Percentiles rank a stretch among this genome's conserved stretches.
Evolutionary conservation across 352 stramenopile species (phyloP).

Genomic region (Pythium diclinum): DNA sequence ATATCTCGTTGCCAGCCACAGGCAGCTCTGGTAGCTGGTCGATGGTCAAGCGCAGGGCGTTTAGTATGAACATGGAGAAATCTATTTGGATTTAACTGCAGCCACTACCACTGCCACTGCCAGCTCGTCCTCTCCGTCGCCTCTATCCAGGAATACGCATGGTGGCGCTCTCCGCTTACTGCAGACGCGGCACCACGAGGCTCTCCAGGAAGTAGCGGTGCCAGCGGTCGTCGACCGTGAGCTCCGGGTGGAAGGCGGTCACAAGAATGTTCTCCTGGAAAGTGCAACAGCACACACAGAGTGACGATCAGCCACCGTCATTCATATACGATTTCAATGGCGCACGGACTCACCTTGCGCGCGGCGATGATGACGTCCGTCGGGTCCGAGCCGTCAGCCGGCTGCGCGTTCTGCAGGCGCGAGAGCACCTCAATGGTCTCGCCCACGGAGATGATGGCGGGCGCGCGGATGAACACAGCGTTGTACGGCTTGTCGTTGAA

Average conservation of each 20-base stretch:
- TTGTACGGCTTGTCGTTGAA: slow-evolving; percentile 80
- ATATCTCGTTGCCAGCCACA: not conserved
- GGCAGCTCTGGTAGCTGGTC: not conserved
- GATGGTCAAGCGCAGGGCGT: not conserved
- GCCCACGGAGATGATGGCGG: slow-evolving; percentile 91
- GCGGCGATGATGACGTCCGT: slow-evolving; percentile 80
- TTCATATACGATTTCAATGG: too few species aligned
- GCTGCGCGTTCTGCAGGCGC: slow-evolving; percentile 72
- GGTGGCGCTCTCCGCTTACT: too few species aligned
- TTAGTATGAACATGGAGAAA: slow-evolving; percentile 29
- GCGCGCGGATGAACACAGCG: slow-evolving; percentile 96
- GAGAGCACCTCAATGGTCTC: slow-evolving; percentile 90
- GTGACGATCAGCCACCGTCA: slow-evolving; percentile 13
- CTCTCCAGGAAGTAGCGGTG: slow-evolving; percentile 92
- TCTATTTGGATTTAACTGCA: slow-evolving; percentile 29
- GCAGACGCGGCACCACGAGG: slow-evolving; percentile 51
- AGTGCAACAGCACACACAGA: slow-evolving; percentile 1
- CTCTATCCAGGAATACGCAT: slow-evolving; percentile 8
- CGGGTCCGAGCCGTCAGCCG: slow-evolving; percentile 72
- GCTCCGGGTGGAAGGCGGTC: slow-evolving; percentile 95
- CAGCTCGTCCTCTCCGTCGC: slow-evolving; percentile 11
- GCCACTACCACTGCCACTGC: slow-evolving; percentile 12
- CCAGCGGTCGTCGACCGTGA: slow-evolving; percentile 93
- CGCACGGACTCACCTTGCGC: slow-evolving; percentile 46
- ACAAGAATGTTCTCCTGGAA: slow-evolving; percentile 89